Evolutionary conservation across 305 asterid species (phyloP).

Genomic region (Plantago rigida): DNA sequence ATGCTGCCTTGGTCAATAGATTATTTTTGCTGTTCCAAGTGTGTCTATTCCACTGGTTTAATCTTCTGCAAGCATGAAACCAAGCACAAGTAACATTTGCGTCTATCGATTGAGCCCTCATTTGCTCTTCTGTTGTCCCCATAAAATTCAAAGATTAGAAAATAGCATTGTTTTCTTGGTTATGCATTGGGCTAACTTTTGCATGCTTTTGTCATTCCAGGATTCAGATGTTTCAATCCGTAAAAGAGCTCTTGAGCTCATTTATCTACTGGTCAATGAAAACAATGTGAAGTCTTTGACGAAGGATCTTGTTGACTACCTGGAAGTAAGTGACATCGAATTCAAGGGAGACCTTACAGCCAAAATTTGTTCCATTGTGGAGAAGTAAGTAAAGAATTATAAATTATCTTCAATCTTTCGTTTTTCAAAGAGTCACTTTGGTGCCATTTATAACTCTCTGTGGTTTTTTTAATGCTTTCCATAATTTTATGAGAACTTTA

Average conservation of each 20-base stretch:
- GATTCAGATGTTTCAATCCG: slow-evolving; percentile 98
- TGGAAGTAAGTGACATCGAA: slow-evolving; percentile 76
- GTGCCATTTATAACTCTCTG: too few species aligned
- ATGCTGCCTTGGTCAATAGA: slow-evolving; percentile 8
- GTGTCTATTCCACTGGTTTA: slow-evolving; percentile 14
- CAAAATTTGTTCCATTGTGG: slow-evolving; percentile 94
- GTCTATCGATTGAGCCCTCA: neutral
- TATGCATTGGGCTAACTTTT: slow-evolving; percentile 22
- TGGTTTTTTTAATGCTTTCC: too few species aligned
- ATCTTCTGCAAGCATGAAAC: slow-evolving; percentile 17
- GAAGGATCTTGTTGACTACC: slow-evolving; percentile 83
- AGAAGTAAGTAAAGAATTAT: slow-evolving; percentile 56
- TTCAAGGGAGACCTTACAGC: slow-evolving; percentile 86
- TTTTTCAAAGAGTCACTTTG: slow-evolving; percentile 14
- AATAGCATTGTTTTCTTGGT: slow-evolving; percentile 2
- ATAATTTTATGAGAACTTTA: too few species aligned
- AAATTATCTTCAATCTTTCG: slow-evolving; percentile 5
- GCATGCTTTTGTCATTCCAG: slow-evolving; percentile 44
- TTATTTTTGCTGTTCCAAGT: slow-evolving; percentile 17
- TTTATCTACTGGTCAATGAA: slow-evolving; percentile 84
- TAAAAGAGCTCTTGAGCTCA: slow-evolving; percentile 94
- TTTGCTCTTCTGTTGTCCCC: neutral
- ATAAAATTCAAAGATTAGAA: neutral
- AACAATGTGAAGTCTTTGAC: slow-evolving; percentile 78
- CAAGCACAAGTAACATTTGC: neutral